Conservation (phyloP, 192 early-diverging fungal species). For the Backusella mclennaniae region DNA sequence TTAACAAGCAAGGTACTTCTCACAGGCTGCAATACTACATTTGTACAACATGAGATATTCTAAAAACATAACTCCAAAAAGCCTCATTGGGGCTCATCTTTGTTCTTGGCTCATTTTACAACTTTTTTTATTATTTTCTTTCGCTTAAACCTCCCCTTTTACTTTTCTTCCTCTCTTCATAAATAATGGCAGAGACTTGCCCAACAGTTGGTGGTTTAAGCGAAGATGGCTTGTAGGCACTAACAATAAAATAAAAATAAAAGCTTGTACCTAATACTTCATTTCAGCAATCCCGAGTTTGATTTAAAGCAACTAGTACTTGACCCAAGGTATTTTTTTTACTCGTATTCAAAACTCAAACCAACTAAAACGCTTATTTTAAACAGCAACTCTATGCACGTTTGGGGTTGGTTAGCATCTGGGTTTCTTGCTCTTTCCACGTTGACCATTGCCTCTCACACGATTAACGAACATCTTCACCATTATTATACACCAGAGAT, state of each 20-base stretch:
- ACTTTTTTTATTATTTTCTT: background rate
- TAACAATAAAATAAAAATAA: background rate
- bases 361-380: background rate
- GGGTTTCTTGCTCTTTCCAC: constrained; percentile 24
- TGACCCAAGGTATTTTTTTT: constrained; percentile 18
- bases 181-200: constrained; percentile 14
- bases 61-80: background rate
- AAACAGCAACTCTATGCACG: constrained; percentile 27
- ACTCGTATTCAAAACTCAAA: no score
- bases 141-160: background rate
- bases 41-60: background rate
- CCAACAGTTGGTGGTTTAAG: constrained; percentile 23
- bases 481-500: constrained; percentile 22
- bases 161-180: background rate
- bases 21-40: background rate
- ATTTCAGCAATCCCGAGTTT: constrained; percentile 30
- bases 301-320: constrained; percentile 25
- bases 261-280: background rate
- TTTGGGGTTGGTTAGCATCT: constrained; percentile 37
- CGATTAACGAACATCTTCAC: constrained; percentile 23
- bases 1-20: no score
- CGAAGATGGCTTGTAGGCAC: constrained; percentile 28
- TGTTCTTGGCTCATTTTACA: background rate
- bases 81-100: background rate
- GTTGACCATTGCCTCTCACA: constrained; percentile 23